Evolutionary conservation across 2,329 filamentous ascomycete species (phyloP), one percentile per base, ranked within the genome.

Genomic region (Aspergillus pseudotamarii): DNA sequence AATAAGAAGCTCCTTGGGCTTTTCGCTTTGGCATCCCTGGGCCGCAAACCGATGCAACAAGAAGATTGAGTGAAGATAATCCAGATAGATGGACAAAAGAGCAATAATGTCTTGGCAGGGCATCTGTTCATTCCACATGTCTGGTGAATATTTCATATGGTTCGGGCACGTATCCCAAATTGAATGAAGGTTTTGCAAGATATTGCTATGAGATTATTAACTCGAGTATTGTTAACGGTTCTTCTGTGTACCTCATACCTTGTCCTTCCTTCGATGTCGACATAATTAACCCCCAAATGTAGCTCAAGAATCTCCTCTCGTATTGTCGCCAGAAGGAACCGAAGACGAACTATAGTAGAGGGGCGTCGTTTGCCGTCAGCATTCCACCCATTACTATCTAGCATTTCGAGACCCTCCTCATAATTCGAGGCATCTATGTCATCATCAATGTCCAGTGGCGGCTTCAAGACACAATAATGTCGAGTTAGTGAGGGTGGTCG

Each of bases 251-350:
- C 2, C 3, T 19, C 23, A 28, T 50, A 50, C 46, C 23, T 21
- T 4, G 23, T 23, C 28, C 10, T 48, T 14, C 30, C 34, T 12
- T 50, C 57, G 8, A 51, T 26, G n/a, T 51, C 45, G 32, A 12
- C 45, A 5, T 32, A 21, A 2, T n/a, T 51, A 6, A 59, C 57
- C 11, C 57, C 57, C 21, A 59, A 38, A 21, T 59, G 46, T 23
- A 59, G 34, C 45, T 59, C 57, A 19, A 59, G 32, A 14, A 59
- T 36, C 30, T 59, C 57, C 57, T 59, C 57, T 32, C 57, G 28
- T 11, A 59, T 38, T 26, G 45, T 59, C 11, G 57, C 21, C 36
- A 59, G 57, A 26, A 59, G 45, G 16, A 59, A 50, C 6, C 57
- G 57, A 23, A 59, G 45, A 10, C 57, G 57, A 16, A 59, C 12